Base-by-base conservation (phyloP, 805 yeast genomes). In the Torulaspora microellipsoides region DNA sequence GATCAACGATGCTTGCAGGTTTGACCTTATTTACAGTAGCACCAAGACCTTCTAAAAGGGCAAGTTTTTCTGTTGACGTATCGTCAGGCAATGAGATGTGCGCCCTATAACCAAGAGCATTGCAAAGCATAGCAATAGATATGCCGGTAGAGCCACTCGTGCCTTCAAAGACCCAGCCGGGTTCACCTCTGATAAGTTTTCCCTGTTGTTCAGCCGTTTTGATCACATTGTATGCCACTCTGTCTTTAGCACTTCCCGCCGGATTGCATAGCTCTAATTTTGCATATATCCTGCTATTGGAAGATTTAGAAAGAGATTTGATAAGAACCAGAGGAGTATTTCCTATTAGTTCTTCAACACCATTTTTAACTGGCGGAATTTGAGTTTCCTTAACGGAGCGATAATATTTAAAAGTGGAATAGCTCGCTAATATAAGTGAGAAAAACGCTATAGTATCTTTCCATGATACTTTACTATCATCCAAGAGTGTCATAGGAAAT, bases 81-180 rank as follows among this genome's bases (percentile, higher is more conserved):
- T 91, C 99, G 59, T 89, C 93, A 0, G 98, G 98, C 8, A 93
- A 69, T 38, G 95, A 90, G n/a, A 91, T 93, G 56, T 89, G 96
- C 0, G 96, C 85, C 15, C 76, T 78, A 61, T 90, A 90, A 0
- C 99, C 99, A 40, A 85, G 62, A 0, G 96, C 84, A 53, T 88
- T 80, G 49, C 95, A 86, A n/a, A 93, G 72, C 65, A 89, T 78
- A 0, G 97, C 96, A 54, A 91, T 76, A 1, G 96, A 86, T 10
- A 93, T 93, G 2, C 99, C 99, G 0, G 99, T 91, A 0, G 97
- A 89, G 0, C 99, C 99, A 9, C 93, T 83, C 0, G 99, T 93
- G 7, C 99, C 99, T 67, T 91, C 99, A 62, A 81, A 89, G 1
- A 91, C 83, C 57, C 64, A 56, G 28, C 62, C 66, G 11, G 80